phyloP scores from a whole-genome alignment of 768 basidiomycete species.

The Candolleomyces aberdarensis region DNA sequence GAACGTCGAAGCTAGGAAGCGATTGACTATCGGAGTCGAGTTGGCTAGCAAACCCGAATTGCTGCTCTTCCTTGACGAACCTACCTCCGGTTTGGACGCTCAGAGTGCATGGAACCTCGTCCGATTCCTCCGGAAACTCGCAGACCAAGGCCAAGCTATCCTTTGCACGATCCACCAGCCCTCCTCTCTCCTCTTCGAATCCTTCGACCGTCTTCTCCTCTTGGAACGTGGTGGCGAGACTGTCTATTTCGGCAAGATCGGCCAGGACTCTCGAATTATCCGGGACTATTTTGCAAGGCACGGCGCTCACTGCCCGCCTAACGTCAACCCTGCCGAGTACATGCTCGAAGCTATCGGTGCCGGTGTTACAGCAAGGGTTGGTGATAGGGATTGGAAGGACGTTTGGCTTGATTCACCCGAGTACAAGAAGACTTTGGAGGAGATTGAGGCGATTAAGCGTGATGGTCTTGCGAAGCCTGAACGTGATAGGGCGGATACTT shows the following conservation, averaged over 20 bases:
- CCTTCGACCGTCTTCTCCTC: slow-evolving; percentile 71
- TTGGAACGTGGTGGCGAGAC: slow-evolving; percentile 82
- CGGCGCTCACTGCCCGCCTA: slow-evolving; percentile 71
- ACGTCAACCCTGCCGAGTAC: slow-evolving; percentile 64
- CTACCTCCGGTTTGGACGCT: slow-evolving; percentile 43
- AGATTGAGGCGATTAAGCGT: slow-evolving; percentile 46
- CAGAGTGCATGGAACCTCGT: slow-evolving; percentile 76
- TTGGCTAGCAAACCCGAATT: slow-evolving; percentile 84
- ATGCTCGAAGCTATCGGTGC: slow-evolving; percentile 14
- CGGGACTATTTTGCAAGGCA: slow-evolving; percentile 73
- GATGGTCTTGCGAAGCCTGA: slow-evolving; percentile 43
- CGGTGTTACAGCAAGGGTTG: slow-evolving; percentile 58
- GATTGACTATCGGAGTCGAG: slow-evolving; percentile 89
- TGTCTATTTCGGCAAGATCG: slow-evolving; percentile 93
- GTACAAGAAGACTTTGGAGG: slow-evolving; percentile 33
- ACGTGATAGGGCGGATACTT: slow-evolving; percentile 36
- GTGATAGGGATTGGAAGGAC: slow-evolving; percentile 82
- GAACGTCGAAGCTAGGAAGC: slow-evolving; percentile 71
- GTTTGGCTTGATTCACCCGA: slow-evolving; percentile 79
- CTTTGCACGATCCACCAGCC: slow-evolving; percentile 91
- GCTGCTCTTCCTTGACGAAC: slow-evolving; percentile 64
- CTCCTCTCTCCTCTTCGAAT: slow-evolving; percentile 81
- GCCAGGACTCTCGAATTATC: slow-evolving; percentile 63
- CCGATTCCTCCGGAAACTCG: slow-evolving; percentile 79
- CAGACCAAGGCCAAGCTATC: slow-evolving; percentile 84